Evolutionary conservation across 176 grass and related monocot genomes (phyloP), one percentile per base, ranked within the genome.

Genomic region (Urochloa ruziziensis): DNA sequence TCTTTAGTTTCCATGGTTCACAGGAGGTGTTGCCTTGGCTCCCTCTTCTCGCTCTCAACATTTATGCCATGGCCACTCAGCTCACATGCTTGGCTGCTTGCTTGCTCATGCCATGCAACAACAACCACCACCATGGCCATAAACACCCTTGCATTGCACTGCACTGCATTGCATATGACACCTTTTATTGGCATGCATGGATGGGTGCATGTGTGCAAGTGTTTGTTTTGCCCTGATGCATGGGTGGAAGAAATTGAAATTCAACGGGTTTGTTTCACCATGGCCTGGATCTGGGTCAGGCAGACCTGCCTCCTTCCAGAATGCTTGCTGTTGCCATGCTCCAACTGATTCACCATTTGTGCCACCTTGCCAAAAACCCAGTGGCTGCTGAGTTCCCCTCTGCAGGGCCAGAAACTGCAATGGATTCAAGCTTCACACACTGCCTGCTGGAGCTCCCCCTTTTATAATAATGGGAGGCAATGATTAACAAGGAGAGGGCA

Each of bases 1-100:
- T 73, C 81, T 86, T 97, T 86, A 77, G 80, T 85, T 85, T 90
- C 83, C 82, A 81, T 70, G 70, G 73, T 70, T 91, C 83, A 77
- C 83, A 89, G 56, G 83, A 29, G 84, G 67, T 57, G 76, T 46
- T 72, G 13, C 46, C 70, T 73, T n/a, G 9, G 30, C 35, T 86
- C 40, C 47, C 60, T 19, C 59, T 32, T 39, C 62, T 52, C 73
- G 37, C 64, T 48, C 33, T 72, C 84, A 82, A 85, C 87, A 90
- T 87, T 89, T 79, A 75, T 83, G 43, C 40, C 74, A 62, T 78
- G 32, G 72, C 72, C 61, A 57, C 71, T 82, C 52, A 62, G 52
- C 51, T 88, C 86, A 70, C 85, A 77, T 82, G 79, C 71, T 81
- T 29, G 47, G 56, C 76, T 67, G 15, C 27, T 21, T 58, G 48